Conservation (phyloP, 306 rosid genomes). For the Phaseolus lunatus region DNA sequence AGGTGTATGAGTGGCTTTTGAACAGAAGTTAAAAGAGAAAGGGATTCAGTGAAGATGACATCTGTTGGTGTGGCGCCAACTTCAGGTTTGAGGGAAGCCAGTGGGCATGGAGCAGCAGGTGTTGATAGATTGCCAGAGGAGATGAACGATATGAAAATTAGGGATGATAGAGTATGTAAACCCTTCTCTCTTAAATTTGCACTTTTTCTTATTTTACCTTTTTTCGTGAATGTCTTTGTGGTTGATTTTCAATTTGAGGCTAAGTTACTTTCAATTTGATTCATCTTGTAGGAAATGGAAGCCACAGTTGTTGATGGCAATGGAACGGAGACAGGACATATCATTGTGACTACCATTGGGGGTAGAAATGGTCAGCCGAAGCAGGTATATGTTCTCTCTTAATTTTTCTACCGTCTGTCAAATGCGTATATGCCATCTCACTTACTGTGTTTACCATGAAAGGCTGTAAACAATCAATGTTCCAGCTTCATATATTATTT, state of each 20-base stretch:
- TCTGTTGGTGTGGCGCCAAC: conserved; percentile 86
- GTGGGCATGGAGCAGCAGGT: conserved; percentile 68
- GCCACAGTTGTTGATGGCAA: conserved; percentile 89
- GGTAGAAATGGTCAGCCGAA: conserved; percentile 97
- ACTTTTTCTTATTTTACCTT: not conserved
- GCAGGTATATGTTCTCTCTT: conserved; percentile 60
- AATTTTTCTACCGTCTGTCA: not conserved
- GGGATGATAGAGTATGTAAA: conserved; percentile 82
- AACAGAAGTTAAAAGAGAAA: conserved; percentile 37
- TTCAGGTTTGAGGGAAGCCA: conserved; percentile 70
- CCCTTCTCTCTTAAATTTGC: conserved; percentile 9
- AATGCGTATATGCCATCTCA: not conserved
- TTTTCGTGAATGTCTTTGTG: not conserved
- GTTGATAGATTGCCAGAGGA: conserved; percentile 93
- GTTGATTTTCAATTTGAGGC: conserved; percentile 18
- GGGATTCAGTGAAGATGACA: conserved; percentile 60
- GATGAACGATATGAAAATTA: conserved; percentile 95
- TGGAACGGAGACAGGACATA: conserved; percentile 95
- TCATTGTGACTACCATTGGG: conserved; percentile 94
- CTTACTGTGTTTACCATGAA: conserved; percentile 13
- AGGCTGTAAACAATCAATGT: not conserved
- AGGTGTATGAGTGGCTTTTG: conserved; percentile 65
- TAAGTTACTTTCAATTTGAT: conserved; percentile 29
- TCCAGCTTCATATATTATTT: not conserved
- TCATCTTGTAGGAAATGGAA: conserved; percentile 78